Percentiles rank a stretch among this genome's conserved stretches.
These are phyloP conservation scores for Blastobotrys aristatus DNA, from an alignment of 1,139 yeast species.

Conservation along the genomic window DNA sequence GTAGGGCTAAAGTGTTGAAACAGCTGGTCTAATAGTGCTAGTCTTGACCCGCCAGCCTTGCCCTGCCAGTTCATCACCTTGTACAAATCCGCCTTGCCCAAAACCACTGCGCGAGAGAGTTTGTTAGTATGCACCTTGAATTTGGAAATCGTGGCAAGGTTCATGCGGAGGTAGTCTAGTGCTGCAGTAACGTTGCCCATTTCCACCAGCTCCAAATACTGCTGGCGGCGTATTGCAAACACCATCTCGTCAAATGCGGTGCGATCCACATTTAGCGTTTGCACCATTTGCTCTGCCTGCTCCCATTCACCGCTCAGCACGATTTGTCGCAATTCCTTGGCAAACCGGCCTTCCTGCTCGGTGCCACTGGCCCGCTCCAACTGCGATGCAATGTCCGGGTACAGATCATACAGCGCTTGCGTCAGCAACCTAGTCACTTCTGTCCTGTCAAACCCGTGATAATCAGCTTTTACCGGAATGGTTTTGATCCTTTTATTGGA, in stretches of 20 bases:
- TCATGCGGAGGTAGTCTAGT: constrained; percentile 41
- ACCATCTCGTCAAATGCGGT: constrained; percentile 20
- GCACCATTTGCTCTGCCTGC: constrained; percentile 36
- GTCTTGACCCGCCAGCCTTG: constrained; percentile 32
- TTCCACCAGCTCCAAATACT: constrained; percentile 31
- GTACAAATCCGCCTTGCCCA: neutral
- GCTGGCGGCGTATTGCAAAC: constrained; percentile 34
- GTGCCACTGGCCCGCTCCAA: constrained; percentile 43
- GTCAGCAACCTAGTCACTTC: constrained; percentile 48
- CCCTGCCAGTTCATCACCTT: neutral
- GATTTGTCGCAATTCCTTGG: constrained; percentile 39
- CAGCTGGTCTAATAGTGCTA: constrained; percentile 40
- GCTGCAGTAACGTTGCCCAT: constrained; percentile 34
- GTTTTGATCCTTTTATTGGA: neutral
- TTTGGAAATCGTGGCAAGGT: constrained; percentile 23
- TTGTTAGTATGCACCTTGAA: neutral
- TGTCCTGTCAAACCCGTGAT: constrained; percentile 32
- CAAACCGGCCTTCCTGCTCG: constrained; percentile 33
- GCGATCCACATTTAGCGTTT: neutral
- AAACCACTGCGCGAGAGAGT: neutral
- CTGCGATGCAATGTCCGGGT: constrained; percentile 36
- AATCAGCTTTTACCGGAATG: neutral
- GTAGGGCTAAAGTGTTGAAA: constrained; percentile 46
- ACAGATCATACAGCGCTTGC: constrained; percentile 46
- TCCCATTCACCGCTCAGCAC: constrained; percentile 44